Conservation (phyloP, 2,329 filamentous ascomycete species). For the Colletotrichum somersetense region DNA sequence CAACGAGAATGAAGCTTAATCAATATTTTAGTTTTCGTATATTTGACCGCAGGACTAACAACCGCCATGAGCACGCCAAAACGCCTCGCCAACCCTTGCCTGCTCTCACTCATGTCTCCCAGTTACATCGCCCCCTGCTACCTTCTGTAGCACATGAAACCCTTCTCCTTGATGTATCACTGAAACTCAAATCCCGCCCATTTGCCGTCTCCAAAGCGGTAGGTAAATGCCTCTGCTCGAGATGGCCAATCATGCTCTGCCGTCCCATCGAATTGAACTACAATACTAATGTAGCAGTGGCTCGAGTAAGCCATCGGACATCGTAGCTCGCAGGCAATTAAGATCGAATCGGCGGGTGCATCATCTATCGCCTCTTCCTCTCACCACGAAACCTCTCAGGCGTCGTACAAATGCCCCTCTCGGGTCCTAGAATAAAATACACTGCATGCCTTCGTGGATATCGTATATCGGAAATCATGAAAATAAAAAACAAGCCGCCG, state of each 20-base stretch:
- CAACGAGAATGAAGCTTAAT: background rate
- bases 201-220: too few species aligned
- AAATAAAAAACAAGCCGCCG: background rate
- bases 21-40: background rate
- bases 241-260: background rate
- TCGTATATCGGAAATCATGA: conserved; percentile 27
- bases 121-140: background rate
- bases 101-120: background rate
- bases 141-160: background rate
- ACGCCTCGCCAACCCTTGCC: conserved; percentile 32
- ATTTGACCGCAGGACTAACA: too few species aligned
- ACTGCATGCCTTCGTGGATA: conserved; percentile 34
- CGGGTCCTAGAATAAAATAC: conserved; percentile 6
- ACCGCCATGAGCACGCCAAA: conserved; percentile 21
- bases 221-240: background rate
- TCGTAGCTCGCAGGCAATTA: background rate
- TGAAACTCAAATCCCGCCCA: too few species aligned
- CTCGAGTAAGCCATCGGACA: background rate
- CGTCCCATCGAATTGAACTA: background rate
- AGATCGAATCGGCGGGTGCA: background rate
- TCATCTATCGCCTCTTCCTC: background rate
- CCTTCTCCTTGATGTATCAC: background rate
- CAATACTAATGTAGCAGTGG: background rate
- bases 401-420: background rate
- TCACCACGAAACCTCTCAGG: background rate